phyloP scores from a whole-genome alignment of 495 filamentous ascomycete species.

The Hypoxylon fragiforme region DNA sequence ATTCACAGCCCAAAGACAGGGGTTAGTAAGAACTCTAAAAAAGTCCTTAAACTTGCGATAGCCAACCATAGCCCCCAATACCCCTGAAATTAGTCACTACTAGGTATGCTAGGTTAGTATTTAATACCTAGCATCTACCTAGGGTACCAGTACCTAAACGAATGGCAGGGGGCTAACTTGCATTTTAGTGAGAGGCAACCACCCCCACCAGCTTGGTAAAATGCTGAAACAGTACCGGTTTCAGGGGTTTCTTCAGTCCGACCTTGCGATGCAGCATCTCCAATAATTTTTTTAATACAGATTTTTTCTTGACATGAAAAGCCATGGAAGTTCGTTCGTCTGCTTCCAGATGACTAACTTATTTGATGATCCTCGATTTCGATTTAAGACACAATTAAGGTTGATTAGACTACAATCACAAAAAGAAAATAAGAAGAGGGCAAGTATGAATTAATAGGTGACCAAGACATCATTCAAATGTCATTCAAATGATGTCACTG shows the following conservation, averaged over 20 bases:
- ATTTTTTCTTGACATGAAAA: not conserved
- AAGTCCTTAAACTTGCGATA: constrained; percentile 12
- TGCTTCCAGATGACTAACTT: not conserved
- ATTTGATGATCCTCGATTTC: too few relatives aligned
- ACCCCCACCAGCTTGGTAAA: not conserved
- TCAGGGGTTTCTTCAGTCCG: constrained; percentile 21
- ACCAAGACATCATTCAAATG: too few relatives aligned
- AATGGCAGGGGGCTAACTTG: not conserved
- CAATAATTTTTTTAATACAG: not conserved
- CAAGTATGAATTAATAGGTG: too few relatives aligned
- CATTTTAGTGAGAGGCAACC: constrained; percentile 29
- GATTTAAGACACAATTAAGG: too few relatives aligned
- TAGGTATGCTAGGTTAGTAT: too few relatives aligned
- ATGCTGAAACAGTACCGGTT: constrained; percentile 29
- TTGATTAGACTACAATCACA: too few relatives aligned
- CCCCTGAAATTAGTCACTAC: constrained; percentile 12
- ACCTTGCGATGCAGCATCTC: constrained; percentile 6
- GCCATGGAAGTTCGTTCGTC: not conserved
- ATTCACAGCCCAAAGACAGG: constrained; percentile 27
- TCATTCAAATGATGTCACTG: constrained; percentile 5
- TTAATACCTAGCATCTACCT: too few relatives aligned
- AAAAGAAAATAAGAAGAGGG: too few relatives aligned
- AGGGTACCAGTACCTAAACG: constrained; percentile 1
- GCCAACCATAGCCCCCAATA: constrained; percentile 1
- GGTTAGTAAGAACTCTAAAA: constrained; percentile 10